Evolutionary conservation across 2,329 filamentous ascomycete genomes (phyloP), one percentile per base, ranked within the genome.

Genomic region (Didymellaceae sp.): DNA sequence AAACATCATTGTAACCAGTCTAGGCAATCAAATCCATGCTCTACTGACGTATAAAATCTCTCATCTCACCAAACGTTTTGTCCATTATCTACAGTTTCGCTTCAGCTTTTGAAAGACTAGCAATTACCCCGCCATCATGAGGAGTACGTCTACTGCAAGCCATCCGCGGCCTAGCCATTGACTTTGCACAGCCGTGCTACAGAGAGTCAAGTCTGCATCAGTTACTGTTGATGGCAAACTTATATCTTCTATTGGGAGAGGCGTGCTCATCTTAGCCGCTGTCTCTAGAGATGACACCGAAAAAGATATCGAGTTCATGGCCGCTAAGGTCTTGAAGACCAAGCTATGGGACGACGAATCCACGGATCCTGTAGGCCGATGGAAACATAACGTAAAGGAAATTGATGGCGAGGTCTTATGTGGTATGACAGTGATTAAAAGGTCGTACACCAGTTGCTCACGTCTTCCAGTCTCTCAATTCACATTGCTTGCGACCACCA

Each of bases 371-470:
- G 59, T 60, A 10, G 83, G 77, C 52, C 83, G 82, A 73, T 99
- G 94, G 94, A 97, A 96, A 75, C 85, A 82, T 64, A 95, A 81
- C 61, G 91, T 99, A 7, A 82, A 87, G 62, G 94, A 99, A 55
- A 92, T 97, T 53, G 80, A 84, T 34, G 94, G 94, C 41, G 94
- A 97, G 72, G 83, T 99, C 20, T 84, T 99, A n/a, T 97, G 93
- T 73, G 92, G 91, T 96, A 81, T 55, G 82, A 14, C 13, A 18
- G 5, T n/a, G 7, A 8, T 17, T 18, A 7, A 4, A 20, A 8
- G 1, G n/a, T 4, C 5, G 7, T 21, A 24, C 18, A 17, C 13
- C 21, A 14, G 8, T n/a, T 6, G 25, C 42, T 51, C 30, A 51
- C 26, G 13, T 25, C 5, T 6, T 37, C 13, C 68, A 95, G 93